Conservation (phyloP, 345 rosid genomes). For the Pseudoturritis turrita region DNA sequence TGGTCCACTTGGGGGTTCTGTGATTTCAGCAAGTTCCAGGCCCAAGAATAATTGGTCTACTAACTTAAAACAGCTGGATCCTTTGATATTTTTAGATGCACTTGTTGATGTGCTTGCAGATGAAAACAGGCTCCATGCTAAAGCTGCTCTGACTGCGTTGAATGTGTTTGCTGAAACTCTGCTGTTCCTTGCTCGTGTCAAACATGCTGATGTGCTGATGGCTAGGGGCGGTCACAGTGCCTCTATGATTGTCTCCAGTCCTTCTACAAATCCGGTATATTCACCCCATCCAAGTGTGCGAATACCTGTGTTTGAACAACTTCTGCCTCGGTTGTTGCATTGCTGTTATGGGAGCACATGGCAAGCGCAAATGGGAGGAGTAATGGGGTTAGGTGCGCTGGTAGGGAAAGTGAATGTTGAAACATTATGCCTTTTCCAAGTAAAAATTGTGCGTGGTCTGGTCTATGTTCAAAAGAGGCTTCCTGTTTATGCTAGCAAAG, state of each 20-base stretch:
- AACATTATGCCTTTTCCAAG: conserved; percentile 79
- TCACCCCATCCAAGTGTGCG: conserved; percentile 86
- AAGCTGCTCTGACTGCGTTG: conserved; percentile 82
- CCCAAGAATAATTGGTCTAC: conserved; percentile 47
- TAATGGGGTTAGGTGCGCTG: conserved; percentile 91
- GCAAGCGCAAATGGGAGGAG: conserved; percentile 99
- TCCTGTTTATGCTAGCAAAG: conserved; percentile 87
- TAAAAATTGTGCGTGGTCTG: conserved; percentile 71
- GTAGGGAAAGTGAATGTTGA: conserved; percentile 98
- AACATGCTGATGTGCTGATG: conserved; percentile 72
- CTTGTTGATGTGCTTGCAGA: conserved; percentile 89
- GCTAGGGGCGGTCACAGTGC: conserved; percentile 83
- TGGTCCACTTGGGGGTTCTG: conserved; percentile 46
- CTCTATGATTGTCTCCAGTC: conserved; percentile 96
- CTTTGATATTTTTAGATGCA: conserved; percentile 83
- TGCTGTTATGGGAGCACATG: conserved; percentile 95
- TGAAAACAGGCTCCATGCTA: conserved; percentile 84
- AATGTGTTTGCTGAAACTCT: conserved; percentile 86
- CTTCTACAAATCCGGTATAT: conserved; percentile 94
- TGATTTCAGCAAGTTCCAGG: conserved; percentile 56
- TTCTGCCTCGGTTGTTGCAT: conserved; percentile 91
- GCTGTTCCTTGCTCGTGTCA: conserved; percentile 79
- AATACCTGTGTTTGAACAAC: conserved; percentile 94
- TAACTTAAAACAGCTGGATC: conserved; percentile 82
- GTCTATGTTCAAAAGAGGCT: conserved; percentile 90